Evolutionary conservation across 202 grass and related monocot genomes (phyloP), one percentile per base, ranked within the genome.

Genomic region (Zizania palustris): DNA sequence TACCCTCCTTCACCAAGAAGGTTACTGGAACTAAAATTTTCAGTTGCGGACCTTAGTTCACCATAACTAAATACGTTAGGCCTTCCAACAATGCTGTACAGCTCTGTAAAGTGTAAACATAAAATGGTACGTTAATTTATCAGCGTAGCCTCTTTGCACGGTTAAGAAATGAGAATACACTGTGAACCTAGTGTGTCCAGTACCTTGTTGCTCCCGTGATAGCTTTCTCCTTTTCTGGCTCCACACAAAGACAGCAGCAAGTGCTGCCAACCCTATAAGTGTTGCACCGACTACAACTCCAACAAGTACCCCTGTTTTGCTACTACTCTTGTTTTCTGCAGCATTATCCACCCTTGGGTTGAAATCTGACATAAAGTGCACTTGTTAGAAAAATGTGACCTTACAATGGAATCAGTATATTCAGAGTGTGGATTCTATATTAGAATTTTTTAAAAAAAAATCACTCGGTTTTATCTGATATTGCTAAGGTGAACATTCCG

Each of bases 1-100:
- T 87, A 97, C 75, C 94, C 94, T 66, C 94, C 94, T 86, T 86
- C 76, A 34, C 94, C 94, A 49, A 97, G 79, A 88, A 86, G 65
- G 82, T 97, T 97, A 66, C 11, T 69, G 61, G 88, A 69, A 84
- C 69, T 88, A 67, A 97, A 97, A 71, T 68, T 84, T 64, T 97
- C 89, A 33, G 94, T 94, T 71, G 94, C 86, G 0, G 69, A 63
- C 75, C 87, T 90, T 45, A 97, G 73, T 58, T 90, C 94, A 67
- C 75, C 20, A 80, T 97, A 93, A 50, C 42, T 77, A 38, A 93
- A 86, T 43, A 93, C 70, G 64, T 92, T 82, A 20, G 84, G 89
- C 71, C 79, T 88, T 65, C 83, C 88, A 51, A 87, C 79, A 46
- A 97, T 79, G 48, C 38, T 77, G 65, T 84, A 86, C 13, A 92